Conservation (phyloP, 2,329 filamentous ascomycete genomes). For the Falciphora oryzae region DNA sequence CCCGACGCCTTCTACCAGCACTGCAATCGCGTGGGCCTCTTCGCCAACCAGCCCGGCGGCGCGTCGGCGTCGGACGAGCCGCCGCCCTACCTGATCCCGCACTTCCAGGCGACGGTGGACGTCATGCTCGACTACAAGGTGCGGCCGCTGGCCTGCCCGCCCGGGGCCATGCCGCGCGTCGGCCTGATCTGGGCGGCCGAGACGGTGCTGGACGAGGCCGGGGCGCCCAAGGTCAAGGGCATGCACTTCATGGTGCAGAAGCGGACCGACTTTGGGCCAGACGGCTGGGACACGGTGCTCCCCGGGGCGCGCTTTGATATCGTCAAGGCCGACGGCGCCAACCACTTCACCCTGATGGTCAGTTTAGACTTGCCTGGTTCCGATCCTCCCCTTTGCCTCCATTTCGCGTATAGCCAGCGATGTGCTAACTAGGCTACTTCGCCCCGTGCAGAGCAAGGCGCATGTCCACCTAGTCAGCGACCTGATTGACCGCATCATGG, state of each 20-base stretch:
- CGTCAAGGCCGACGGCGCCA: no score
- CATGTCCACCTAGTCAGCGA: no score
- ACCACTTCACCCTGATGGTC: no score
- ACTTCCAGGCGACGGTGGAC: background rate
- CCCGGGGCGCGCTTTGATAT: no score
- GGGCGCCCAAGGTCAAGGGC: background rate
- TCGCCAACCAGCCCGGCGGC: background rate
- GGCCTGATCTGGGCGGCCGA: background rate
- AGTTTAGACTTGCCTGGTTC: no score
- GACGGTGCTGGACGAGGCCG: background rate
- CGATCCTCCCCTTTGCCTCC: no score
- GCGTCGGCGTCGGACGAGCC: no score
- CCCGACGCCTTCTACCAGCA: background rate
- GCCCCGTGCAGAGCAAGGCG: no score
- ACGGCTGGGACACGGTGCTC: constrained; percentile 8
- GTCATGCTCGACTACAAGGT: background rate
- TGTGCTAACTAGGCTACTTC: no score
- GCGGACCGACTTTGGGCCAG: constrained; percentile 2
- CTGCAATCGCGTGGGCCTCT: background rate
- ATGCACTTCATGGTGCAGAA: constrained; percentile 3
- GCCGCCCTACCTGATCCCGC: background rate
- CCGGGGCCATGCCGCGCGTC: background rate
- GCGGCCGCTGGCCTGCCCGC: constrained; percentile 4
- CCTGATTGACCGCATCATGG: no score
- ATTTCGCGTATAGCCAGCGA: no score